phyloP scores from a whole-genome alignment of 2,329 filamentous ascomycete genomes.

The Raffaelea arxii region DNA sequence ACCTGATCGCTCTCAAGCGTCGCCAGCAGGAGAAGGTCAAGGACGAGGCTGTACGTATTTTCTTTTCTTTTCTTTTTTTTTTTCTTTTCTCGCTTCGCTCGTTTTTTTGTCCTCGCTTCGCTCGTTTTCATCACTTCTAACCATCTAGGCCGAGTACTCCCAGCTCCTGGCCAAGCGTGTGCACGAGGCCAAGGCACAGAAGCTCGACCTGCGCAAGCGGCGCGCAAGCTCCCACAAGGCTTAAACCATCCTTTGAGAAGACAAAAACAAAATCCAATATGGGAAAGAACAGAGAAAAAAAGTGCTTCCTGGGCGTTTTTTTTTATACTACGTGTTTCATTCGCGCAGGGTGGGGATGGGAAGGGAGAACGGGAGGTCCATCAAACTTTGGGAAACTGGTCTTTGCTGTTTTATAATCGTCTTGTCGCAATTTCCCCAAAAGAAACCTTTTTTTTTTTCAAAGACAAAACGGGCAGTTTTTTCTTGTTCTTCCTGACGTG shows the following conservation, averaged over 20 bases:
- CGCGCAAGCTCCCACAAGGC: constrained; percentile 82
- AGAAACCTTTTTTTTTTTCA: constrained; percentile 1
- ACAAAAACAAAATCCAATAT: not conserved
- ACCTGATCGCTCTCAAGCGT: constrained; percentile 96
- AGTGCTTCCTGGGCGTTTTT: not conserved
- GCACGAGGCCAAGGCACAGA: constrained; percentile 87
- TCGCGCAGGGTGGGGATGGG: no score
- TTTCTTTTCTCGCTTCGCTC: not conserved
- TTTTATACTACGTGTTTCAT: no score
- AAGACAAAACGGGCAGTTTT: constrained; percentile 3
- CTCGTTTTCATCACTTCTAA: constrained; percentile 22
- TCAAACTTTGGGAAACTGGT: no score
- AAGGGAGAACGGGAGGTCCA: no score
- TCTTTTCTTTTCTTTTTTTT: not conserved
- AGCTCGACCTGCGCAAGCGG: constrained; percentile 92
- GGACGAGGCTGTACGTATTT: constrained; percentile 84
- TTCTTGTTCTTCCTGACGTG: constrained; percentile 4
- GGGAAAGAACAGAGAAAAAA: not conserved
- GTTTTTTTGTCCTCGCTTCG: not conserved
- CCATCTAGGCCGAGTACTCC: constrained; percentile 81
- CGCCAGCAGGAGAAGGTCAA: constrained; percentile 94
- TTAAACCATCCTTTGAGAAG: constrained; percentile 34
- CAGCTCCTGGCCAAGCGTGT: constrained; percentile 96
- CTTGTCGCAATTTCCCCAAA: not conserved
- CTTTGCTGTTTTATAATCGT: not conserved